Conservation (phyloP, 345 rosid species). For the Acer campestre region DNA sequence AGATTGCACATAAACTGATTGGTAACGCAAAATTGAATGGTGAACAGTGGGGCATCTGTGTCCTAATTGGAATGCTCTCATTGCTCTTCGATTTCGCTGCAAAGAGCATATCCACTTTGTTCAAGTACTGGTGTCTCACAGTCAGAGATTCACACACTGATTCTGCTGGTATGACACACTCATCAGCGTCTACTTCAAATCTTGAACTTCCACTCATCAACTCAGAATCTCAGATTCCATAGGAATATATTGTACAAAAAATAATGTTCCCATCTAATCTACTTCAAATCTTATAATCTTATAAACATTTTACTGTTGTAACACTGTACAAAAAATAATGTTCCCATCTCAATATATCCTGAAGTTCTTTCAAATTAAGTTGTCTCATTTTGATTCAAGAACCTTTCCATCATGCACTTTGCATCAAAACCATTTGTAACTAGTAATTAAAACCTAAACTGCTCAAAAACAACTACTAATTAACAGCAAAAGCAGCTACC, state of each 20-base stretch:
- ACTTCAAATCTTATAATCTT: too few relatives aligned
- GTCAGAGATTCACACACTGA: background rate
- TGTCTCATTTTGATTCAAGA: too few relatives aligned
- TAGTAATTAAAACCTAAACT: too few relatives aligned
- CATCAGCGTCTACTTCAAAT: background rate
- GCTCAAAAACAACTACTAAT: too few relatives aligned
- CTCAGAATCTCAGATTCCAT: background rate
- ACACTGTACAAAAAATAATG: too few relatives aligned
- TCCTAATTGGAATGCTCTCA: constrained; percentile 9
- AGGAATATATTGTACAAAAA: background rate
- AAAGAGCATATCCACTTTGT: background rate
- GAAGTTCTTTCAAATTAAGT: too few relatives aligned
- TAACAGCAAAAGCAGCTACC: too few relatives aligned
- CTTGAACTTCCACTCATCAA: background rate
- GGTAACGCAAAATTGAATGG: background rate
- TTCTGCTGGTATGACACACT: background rate
- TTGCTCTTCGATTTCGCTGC: background rate
- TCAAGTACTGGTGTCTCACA: background rate
- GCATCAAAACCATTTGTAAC: too few relatives aligned
- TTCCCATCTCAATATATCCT: too few relatives aligned
- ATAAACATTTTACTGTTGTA: too few relatives aligned
- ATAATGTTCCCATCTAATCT: too few relatives aligned
- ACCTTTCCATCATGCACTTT: too few relatives aligned
- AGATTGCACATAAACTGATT: background rate
- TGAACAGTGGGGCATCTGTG: constrained; percentile 6